Base-by-base conservation (phyloP, 2,329 filamentous ascomycete species). In the Xylariaceae sp. region DNA sequence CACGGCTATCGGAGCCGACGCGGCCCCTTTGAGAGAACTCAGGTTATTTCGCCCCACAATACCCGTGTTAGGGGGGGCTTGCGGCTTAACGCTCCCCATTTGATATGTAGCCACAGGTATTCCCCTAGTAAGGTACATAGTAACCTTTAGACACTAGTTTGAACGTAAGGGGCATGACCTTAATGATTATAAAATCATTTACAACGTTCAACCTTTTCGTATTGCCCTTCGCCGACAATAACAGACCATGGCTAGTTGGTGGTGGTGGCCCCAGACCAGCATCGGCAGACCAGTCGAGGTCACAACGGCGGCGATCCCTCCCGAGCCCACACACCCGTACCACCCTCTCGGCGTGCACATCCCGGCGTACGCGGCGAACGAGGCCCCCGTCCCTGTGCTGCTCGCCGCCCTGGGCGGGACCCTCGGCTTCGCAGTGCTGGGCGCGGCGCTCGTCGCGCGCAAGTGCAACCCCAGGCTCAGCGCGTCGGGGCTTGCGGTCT, bases 331-430 rank as follows among this genome's bases (percentile, higher is more conserved):
- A 30, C 80, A 84, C 58, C 81, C 81, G 0, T 84, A 84, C 59
- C 77, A 76, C 58, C 81, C 81, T 0, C 64, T 65, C 2, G 68
- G 70, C 36, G 73, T 75, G 13, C 52, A 56, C 11, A 75, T 84
- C 23, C 72, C 76, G 1, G 61, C 64, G 36, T 84, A 80, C 60
- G 64, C 61, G 15, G 68, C 78, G 36, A 84, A 84, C 58, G 68
- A 67, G 16, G 67, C 68, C 4, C 66, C 75, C 1, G 44, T 81
- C 4, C 35, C 58, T 5, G 67, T 69, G 13, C 64, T 83, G 7
- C 63, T 79, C 3, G 61, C 62, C 4, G 57, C 68, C 9, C 71
- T 80, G 41, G 75, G 62, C 8, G 66, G 63, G 33, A 67, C 77
- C 16, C 59, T 78, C 10, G 66, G 64, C 16, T 64, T 67, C 48